These are phyloP conservation scores for Colletotrichum zoysiae DNA, from an alignment of 2,329 filamentous ascomycete species.

Conservation along the genomic window DNA sequence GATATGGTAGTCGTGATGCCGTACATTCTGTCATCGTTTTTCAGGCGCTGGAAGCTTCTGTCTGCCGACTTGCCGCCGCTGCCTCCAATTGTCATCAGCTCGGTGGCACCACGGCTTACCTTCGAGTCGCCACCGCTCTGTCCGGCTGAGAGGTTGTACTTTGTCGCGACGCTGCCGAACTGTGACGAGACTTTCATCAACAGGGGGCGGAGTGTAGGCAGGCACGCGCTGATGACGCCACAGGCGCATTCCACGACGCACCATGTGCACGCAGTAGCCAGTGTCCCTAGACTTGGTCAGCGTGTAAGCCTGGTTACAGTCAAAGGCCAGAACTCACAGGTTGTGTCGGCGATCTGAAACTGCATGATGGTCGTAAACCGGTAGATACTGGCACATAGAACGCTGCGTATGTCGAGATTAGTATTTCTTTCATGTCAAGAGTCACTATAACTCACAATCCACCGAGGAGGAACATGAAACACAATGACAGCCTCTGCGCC, in stretches of 20 bases:
- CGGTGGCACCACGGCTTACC: slow-evolving; percentile 30
- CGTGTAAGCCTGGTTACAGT: background rate
- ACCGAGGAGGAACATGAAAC: slow-evolving; percentile 50
- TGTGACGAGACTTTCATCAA: slow-evolving; percentile 32
- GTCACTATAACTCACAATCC: slow-evolving; percentile 49
- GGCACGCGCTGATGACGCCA: slow-evolving; percentile 57
- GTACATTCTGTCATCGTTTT: slow-evolving; percentile 28
- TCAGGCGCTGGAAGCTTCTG: slow-evolving; percentile 32
- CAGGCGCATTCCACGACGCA: slow-evolving; percentile 50
- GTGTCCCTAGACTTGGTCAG: slow-evolving; percentile 43
- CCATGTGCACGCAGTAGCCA: slow-evolving; percentile 50
- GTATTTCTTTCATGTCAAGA: fast-evolving
- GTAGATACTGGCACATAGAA: slow-evolving; percentile 39
- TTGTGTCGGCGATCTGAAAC: slow-evolving; percentile 46
- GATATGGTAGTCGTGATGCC: slow-evolving; percentile 14
- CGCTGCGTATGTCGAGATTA: slow-evolving; percentile 15
- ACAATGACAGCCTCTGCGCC: slow-evolving; percentile 44
- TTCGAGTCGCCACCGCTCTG: slow-evolving; percentile 24
- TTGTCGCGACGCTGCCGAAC: slow-evolving; percentile 35
- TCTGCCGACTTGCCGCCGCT: slow-evolving; percentile 32
- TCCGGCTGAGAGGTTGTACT: slow-evolving; percentile 33
- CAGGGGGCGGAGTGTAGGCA: slow-evolving; percentile 56
- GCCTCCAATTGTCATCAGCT: slow-evolving; percentile 34
- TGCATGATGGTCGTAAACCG: slow-evolving; percentile 50
- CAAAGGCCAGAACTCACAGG: slow-evolving; percentile 23